Evolutionary conservation across 2,329 filamentous ascomycete genomes (phyloP).

Genomic region (Aureobasidium sp.): DNA sequence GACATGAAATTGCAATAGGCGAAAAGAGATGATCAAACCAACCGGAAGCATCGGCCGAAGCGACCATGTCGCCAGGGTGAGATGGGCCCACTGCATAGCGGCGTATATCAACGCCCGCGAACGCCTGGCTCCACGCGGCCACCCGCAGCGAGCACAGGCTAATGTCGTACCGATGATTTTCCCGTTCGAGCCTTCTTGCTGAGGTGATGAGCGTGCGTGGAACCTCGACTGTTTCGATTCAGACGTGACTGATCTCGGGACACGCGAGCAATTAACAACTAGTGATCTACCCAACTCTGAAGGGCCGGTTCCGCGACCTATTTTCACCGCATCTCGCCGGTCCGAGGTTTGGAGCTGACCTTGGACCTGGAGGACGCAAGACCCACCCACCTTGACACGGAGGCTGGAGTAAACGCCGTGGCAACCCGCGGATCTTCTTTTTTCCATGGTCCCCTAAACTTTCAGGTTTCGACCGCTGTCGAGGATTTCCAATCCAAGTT

Average conservation of each 20-base stretch:
- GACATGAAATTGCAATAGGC: neutral
- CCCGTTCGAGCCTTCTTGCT: neutral
- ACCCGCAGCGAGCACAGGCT: slow-evolving; percentile 7
- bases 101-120: neutral
- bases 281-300: neutral
- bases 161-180: neutral
- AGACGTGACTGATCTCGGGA: neutral
- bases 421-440: neutral
- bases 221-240: slow-evolving; percentile 5
- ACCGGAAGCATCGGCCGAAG: slow-evolving; percentile 2
- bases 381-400: neutral
- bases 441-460: neutral
- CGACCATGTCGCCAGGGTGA: neutral
- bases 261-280: slow-evolving; percentile 1
- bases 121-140: slow-evolving; percentile 9
- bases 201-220: slow-evolving; percentile 2
- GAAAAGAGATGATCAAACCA: neutral
- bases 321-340: slow-evolving; percentile 1
- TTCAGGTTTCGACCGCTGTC: neutral
- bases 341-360: neutral
- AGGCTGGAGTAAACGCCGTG: neutral
- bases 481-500: neutral
- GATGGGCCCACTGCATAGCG: neutral
- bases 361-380: slow-evolving; percentile 3
- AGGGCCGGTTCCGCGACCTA: neutral